Percentiles rank a stretch among this genome's conserved stretches.
These are phyloP conservation scores for Tylopilus felleus DNA, from an alignment of 768 basidiomycete species.

Conservation along the genomic window DNA sequence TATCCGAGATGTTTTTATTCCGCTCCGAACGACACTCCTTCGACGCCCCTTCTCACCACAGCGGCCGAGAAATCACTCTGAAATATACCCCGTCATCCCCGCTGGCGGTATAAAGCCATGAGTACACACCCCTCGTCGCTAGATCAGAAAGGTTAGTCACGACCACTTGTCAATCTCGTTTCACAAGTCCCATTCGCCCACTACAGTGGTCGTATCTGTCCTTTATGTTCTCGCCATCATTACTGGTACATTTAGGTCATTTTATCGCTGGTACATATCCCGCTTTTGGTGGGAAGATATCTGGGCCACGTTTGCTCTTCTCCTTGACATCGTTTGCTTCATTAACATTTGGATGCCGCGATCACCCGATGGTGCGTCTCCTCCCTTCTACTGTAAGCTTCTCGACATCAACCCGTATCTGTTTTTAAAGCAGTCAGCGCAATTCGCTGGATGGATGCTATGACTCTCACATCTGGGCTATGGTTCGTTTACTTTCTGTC, in stretches of 20 bases:
- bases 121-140: neutral
- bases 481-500: neutral
- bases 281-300: conserved; percentile 3
- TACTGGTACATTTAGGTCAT: neutral
- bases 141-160: neutral
- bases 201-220: neutral
- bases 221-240: neutral
- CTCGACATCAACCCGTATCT: neutral
- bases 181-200: neutral
- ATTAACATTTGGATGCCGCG: neutral
- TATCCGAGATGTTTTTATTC: too few species aligned
- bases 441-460: neutral
- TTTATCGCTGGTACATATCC: conserved; percentile 1
- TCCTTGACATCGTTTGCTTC: neutral
- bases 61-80: neutral
- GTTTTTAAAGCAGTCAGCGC: neutral
- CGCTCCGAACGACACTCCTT: too few species aligned
- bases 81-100: neutral
- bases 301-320: neutral
- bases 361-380: neutral
- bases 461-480: neutral
- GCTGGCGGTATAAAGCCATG: too few species aligned
- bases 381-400: too few species aligned
- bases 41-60: neutral
- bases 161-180: too few species aligned